A percentile compares a stretch with the other conserved stretches of the same genome.
Conservation (phyloP, 2,329 filamentous ascomycete species). For the Diaporthe velutina region DNA sequence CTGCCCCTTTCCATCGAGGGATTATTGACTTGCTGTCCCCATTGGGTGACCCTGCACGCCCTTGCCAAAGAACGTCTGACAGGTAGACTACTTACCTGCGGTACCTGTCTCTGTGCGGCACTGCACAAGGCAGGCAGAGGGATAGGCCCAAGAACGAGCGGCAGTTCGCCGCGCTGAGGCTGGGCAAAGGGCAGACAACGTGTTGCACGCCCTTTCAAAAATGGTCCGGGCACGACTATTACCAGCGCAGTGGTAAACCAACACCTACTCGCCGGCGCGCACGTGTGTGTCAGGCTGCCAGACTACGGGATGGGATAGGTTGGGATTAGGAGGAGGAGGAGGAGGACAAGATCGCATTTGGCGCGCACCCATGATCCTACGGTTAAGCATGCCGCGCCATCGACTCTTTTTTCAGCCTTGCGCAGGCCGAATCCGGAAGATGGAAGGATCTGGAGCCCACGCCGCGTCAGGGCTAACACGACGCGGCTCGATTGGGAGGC, state of each 20-base stretch:
- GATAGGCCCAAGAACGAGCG: slow-evolving; percentile 18
- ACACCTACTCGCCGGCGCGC: background rate
- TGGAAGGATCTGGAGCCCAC: slow-evolving; percentile 16
- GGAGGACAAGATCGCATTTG: background rate
- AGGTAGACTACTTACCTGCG: background rate
- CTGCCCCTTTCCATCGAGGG: background rate
- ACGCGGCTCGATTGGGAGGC: background rate
- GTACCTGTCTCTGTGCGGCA: background rate
- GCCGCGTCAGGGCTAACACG: slow-evolving; percentile 4
- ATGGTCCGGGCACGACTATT: background rate
- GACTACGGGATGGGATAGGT: background rate
- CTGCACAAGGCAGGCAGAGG: background rate
- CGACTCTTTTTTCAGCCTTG: slow-evolving; percentile 25
- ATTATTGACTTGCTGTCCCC: background rate
- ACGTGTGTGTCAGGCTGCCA: background rate
- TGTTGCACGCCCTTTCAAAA: background rate
- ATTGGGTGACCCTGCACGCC: background rate
- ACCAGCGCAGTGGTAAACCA: slow-evolving; percentile 10
- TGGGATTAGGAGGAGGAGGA: background rate
- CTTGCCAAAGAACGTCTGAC: slow-evolving; percentile 2
- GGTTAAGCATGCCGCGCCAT: background rate
- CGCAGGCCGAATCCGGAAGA: slow-evolving; percentile 14
- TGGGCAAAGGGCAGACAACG: background rate
- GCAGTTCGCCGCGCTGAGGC: background rate
- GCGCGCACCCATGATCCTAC: background rate